Percentiles rank a stretch among this genome's conserved stretches.
Evolutionary conservation across 441 rosid genomes (phyloP).

Genomic region (Populus hybrid): DNA sequence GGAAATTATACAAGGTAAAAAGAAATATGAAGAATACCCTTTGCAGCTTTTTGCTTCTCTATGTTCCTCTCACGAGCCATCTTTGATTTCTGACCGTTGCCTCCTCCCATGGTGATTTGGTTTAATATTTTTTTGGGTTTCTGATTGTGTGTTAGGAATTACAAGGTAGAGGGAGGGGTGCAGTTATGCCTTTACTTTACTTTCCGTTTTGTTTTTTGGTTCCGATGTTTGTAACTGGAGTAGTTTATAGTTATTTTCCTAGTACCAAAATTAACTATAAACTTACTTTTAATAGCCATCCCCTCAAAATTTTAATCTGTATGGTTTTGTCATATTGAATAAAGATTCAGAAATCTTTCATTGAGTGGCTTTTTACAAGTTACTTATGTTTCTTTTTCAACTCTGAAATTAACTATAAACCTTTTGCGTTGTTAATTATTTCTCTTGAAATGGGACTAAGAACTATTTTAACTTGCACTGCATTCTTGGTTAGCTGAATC

Average conservation of each 20-base stretch:
- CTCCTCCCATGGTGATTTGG: constrained; percentile 66
- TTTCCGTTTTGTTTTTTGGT: too few species aligned
- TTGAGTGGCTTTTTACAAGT: not conserved
- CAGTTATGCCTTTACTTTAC: too few species aligned
- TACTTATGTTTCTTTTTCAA: not conserved
- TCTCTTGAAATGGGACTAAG: not conserved
- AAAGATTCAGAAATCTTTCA: not conserved
- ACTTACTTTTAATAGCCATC: too few species aligned
- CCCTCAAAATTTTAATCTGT: not conserved
- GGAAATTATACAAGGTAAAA: not conserved
- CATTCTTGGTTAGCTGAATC: not conserved
- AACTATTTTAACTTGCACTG: not conserved
- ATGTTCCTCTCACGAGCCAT: constrained; percentile 74
- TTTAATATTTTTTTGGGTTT: not conserved
- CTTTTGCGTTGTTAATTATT: not conserved
- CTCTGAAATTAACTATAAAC: not conserved
- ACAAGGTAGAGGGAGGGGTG: not conserved
- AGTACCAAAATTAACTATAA: not conserved
- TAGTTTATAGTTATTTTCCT: not conserved
- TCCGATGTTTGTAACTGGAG: not conserved
- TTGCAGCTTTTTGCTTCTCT: constrained; percentile 53
- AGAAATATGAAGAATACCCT: not conserved
- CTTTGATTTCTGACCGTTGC: constrained; percentile 85
- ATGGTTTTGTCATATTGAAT: not conserved
- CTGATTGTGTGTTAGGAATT: too few species aligned